Evolutionary conservation across 441 rosid genomes (phyloP), one percentile per base, ranked within the genome.

Genomic region (Dalechampia spathulata): DNA sequence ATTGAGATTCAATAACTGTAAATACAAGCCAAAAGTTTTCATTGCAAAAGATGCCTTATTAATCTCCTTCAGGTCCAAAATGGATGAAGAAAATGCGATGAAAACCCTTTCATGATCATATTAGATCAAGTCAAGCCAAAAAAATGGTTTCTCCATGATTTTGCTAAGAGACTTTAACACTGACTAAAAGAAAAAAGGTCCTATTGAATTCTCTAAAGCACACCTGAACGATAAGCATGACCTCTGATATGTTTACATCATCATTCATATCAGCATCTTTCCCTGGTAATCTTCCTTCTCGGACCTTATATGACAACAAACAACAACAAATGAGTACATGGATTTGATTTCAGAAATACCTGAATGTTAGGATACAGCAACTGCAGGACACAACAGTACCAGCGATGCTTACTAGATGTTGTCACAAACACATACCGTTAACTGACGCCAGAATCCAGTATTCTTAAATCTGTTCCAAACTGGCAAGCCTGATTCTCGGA

Each of bases 171-270:
- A 56, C 13, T 16, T 27, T 21, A 52, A 7, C n/a, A 43, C 12
- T 26, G n/a, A n/a, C n/a, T n/a, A 7, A n/a, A 13, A 17, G 19
- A 32, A 23, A 36, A 13, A 37, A 37, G 2, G 3, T n/a, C 30
- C 58, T 11, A 43, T 30, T 23, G 52, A 36, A 53, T 39, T 34
- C 7, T 47, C 30, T 15, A 58, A 61, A 38, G 71, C 81, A 67
- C 74, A 92, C 99, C 96, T 93, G 99, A 72, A 79, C 84, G 28
- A 93, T 90, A 51, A 93, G 86, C 96, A 93, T 83, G 78, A 85
- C 92, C 76, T 93, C 99, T 0, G 86, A 78, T 60, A 87, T 70
- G 42, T 68, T 74, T 38, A 71, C 54, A 66, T 67, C 71, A 6
- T 69, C 73, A 67, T 79, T 84, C 59, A 57, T 72, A 65, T 68